Evolutionary conservation across 208 protist genomes (phyloP), one percentile per base, ranked within the genome.

Genomic region (Endotrypanum monterogeii): DNA sequence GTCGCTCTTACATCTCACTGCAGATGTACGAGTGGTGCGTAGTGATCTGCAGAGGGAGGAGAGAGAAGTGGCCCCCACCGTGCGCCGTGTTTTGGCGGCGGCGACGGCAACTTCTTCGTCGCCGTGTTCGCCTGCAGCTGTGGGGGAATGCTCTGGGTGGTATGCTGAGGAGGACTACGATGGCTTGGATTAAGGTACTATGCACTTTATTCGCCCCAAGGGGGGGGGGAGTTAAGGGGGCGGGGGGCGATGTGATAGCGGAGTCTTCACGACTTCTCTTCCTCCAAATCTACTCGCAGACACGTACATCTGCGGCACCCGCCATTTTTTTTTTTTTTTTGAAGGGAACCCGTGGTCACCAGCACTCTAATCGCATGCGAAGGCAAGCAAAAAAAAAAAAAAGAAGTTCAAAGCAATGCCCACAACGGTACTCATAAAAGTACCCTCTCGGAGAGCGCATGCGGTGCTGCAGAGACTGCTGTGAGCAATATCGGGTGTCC

Each of bases 161-260:
- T 81, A 81, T 51, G 30, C 37, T 2, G 76, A 81, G 76, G 71
- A 72, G 52, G 71, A 81, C 51, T 76, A 68, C 51, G 76, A 81
- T 25, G 76, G 76, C 0, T 66, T 81, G 50, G 76, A 81, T 54
- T 81, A 57, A 74, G 55, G 56, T 23, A 58, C 37, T 1, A 1
- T 23, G 46, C n/a, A n/a, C n/a, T n/a, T n/a, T n/a, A n/a, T n/a
- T n/a, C n/a, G n/a, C n/a, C n/a, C n/a, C n/a, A n/a, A n/a, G n/a
- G n/a, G n/a, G n/a, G n/a, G n/a, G n/a, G n/a, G n/a, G 6, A 18
- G 14, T 12, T 8, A 25, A 46, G 25, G 23, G 37, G 35, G 37
- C 23, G n/a, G 23, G 60, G 60, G 37, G 60, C 12, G 37, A 37
- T 4, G 12, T 8, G 23, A 37, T 37, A 23, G 32, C 60, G 25